These are phyloP conservation scores for Globisporangium echinulatum DNA, from an alignment of 352 stramenopile genomes.

Conservation along the genomic window DNA sequence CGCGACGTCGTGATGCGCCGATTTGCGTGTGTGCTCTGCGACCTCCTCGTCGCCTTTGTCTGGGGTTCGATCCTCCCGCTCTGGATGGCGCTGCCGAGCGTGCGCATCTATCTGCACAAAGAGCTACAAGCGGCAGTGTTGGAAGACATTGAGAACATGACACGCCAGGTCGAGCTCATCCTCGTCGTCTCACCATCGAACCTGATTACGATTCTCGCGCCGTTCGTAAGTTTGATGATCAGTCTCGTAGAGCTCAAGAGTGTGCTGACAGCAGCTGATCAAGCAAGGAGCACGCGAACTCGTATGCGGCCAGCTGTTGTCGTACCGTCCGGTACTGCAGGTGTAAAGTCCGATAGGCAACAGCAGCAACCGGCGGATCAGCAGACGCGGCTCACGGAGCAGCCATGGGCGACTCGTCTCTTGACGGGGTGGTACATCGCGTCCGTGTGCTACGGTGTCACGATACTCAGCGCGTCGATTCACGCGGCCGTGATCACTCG, in stretches of 20 bases:
- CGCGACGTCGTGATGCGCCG: not conserved
- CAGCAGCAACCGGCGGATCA: too few species aligned
- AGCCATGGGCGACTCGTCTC: not conserved
- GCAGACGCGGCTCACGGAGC: not conserved
- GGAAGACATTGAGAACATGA: not conserved
- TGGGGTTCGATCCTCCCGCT: conserved; percentile 1
- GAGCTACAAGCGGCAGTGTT: not conserved
- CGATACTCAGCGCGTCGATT: not conserved
- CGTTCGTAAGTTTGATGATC: not conserved
- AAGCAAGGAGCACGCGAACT: not conserved
- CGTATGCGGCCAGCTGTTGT: not conserved
- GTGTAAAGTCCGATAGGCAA: too few species aligned
- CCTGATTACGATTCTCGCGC: not conserved
- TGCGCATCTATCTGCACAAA: not conserved
- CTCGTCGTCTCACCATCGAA: not conserved
- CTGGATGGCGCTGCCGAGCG: not conserved
- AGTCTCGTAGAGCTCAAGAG: conserved; percentile 1
- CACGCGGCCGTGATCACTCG: not conserved
- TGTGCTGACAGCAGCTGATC: not conserved
- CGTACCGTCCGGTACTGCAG: not conserved
- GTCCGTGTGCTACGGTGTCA: not conserved
- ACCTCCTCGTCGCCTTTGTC: conserved; percentile 2
- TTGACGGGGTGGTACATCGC: not conserved
- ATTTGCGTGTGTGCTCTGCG: not conserved
- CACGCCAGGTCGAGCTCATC: not conserved